Evolutionary conservation across 2,329 filamentous ascomycete species (phyloP), one percentile per base, ranked within the genome.

Genomic region (Mollisiaceae sp.): DNA sequence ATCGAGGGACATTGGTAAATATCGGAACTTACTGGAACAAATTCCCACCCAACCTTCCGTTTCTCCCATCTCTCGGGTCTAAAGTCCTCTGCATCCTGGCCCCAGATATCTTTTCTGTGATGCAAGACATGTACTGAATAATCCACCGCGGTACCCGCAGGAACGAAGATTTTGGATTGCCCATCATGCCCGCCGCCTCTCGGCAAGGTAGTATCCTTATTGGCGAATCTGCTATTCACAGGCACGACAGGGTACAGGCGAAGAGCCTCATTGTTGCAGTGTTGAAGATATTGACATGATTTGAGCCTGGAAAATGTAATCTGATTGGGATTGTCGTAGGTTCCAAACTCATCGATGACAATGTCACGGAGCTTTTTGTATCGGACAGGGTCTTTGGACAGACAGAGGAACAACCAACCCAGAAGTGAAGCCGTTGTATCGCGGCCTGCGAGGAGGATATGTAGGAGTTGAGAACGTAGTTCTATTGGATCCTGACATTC

Each of bases 381-480:
- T 43, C 82, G 75, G 0, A 68, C 68, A 1, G 76, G 77, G 65
- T 83, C 73, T 35, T 78, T 77, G 1, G 80, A 75, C 15, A 85
- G 72, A n/a, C 75, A 74, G 65, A 78, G 78, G 60, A 85, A 80
- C 18, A 80, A 73, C 80, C 82, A 85, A 11, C 81, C 79, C 1
- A 88, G 74, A 3, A 83, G 79, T 32, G 78, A 79, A 0, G 84
- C 84, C 0, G 85, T 88, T 0, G 86, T 88, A 66, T 89, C 86
- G 11, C 86, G 79, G 0, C 86, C 86, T 0, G 85, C 86, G 1
- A 87, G 77, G 47, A 88, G 81, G 63, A 88, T 82, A 62, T 82
- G 79, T 27, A 86, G 75, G 8, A 84, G 74, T 69, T 88, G 83
- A 66, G 82, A 82, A 8, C 83, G 77, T 14, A 87, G 75, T 38